These are phyloP conservation scores for Trebouxia sp. DNA, from an alignment of 139 green algal genomes.

Conservation along the genomic window DNA sequence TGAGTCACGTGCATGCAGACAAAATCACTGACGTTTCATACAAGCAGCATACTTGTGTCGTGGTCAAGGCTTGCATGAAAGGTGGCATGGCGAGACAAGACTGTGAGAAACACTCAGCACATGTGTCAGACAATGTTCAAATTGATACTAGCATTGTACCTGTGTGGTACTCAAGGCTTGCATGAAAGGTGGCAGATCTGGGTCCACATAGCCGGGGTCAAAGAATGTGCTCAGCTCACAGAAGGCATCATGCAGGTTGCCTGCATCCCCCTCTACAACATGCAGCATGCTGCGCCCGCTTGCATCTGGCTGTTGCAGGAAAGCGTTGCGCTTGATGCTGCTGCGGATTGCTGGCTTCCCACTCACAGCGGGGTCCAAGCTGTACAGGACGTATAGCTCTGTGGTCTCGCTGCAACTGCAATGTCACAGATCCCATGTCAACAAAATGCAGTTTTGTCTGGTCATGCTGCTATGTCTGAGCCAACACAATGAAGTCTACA, in stretches of 20 bases:
- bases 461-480: too few relatives aligned
- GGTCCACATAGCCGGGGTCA: background rate
- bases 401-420: background rate
- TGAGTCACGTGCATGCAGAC: too few relatives aligned
- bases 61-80: too few relatives aligned
- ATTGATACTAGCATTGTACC: too few relatives aligned
- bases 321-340: background rate
- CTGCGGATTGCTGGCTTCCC: background rate
- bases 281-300: background rate
- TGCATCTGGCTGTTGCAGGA: background rate
- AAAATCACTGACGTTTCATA: too few relatives aligned
- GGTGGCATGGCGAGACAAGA: too few relatives aligned
- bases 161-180: background rate
- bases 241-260: slow-evolving; percentile 8
- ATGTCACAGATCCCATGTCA: too few relatives aligned
- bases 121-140: too few relatives aligned
- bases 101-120: background rate
- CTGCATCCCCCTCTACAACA: background rate
- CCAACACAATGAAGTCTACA: too few relatives aligned
- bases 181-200: background rate
- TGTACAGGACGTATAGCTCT: slow-evolving; percentile 8
- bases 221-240: background rate
- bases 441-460: too few relatives aligned
- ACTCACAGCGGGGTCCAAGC: background rate
- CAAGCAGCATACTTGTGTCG: too few relatives aligned